A percentile compares a stretch with the other conserved stretches of the same genome.
Conservation (phyloP, 305 asterid species). For the Caryopteris hybrid region DNA sequence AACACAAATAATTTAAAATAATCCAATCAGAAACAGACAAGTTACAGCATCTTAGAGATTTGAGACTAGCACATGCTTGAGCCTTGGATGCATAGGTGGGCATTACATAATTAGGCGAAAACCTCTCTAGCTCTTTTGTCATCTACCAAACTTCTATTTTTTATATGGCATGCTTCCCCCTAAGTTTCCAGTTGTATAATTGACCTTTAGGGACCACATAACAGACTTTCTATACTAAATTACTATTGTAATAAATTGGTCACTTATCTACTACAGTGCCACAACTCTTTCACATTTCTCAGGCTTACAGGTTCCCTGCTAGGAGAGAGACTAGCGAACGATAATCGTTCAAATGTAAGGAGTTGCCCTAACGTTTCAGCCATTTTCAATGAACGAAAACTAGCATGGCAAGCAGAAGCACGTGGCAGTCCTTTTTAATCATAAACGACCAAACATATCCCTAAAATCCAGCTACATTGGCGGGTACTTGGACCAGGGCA, state of each 20-base stretch:
- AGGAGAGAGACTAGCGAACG: not conserved
- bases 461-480: not conserved
- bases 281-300: slow-evolving; percentile 15
- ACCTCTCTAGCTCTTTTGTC: slow-evolving; percentile 34
- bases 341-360: not conserved
- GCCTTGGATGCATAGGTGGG: slow-evolving; percentile 32
- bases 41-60: slow-evolving; percentile 35
- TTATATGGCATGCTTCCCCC: slow-evolving; percentile 23
- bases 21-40: slow-evolving; percentile 28
- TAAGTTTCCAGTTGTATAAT: slow-evolving; percentile 27
- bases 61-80: slow-evolving; percentile 51
- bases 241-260: slow-evolving; percentile 10
- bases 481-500: slow-evolving; percentile 4
- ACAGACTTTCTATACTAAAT: slow-evolving; percentile 14
- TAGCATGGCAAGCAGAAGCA: not conserved
- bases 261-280: slow-evolving; percentile 13
- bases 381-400: not conserved
- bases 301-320: not conserved
- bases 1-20: slow-evolving; percentile 34
- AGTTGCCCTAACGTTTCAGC: not conserved
- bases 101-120: slow-evolving; percentile 32
- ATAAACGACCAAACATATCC: not conserved
- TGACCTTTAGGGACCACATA: slow-evolving; percentile 32
- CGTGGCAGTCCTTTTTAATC: slow-evolving; percentile 6
- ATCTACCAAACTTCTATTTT: slow-evolving; percentile 33